Percentiles rank a stretch among this genome's conserved stretches.
phyloP scores from a whole-genome alignment of 306 rosid genomes.

The Malus fusca region DNA sequence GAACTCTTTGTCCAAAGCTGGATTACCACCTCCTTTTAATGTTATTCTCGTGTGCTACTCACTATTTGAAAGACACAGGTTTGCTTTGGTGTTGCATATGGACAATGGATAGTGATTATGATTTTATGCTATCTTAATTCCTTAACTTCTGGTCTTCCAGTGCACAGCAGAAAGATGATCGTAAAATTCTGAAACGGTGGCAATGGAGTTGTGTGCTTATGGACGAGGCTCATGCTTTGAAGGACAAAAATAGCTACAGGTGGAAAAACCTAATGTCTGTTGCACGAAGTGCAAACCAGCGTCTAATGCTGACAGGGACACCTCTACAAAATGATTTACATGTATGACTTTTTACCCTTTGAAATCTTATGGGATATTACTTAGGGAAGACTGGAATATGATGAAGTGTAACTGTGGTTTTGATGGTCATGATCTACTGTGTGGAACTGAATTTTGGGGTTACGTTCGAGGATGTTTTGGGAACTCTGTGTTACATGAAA shows the following conservation, averaged over 20 bases:
- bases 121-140: constrained; percentile 12
- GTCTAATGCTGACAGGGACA: constrained; percentile 95
- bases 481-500: too few species aligned
- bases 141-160: constrained; percentile 46
- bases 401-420: too few species aligned
- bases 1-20: constrained; percentile 69
- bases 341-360: constrained; percentile 26
- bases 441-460: too few species aligned
- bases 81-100: constrained; percentile 5
- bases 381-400: neutral
- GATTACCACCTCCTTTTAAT: constrained; percentile 85
- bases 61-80: constrained; percentile 98
- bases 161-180: constrained; percentile 95
- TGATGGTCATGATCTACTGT: too few species aligned
- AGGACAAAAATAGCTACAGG: constrained; percentile 88
- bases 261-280: constrained; percentile 95
- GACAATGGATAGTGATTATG: neutral
- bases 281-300: constrained; percentile 86
- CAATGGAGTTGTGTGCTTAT: constrained; percentile 93
- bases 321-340: constrained; percentile 95
- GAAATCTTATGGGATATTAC: constrained; percentile 7
- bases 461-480: too few species aligned
- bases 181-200: constrained; percentile 87
- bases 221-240: constrained; percentile 99
- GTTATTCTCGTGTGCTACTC: constrained; percentile 97